These are phyloP conservation scores for Vitis rotundifolia DNA, from an alignment of 164 flowering plant genomes.

Conservation along the genomic window DNA sequence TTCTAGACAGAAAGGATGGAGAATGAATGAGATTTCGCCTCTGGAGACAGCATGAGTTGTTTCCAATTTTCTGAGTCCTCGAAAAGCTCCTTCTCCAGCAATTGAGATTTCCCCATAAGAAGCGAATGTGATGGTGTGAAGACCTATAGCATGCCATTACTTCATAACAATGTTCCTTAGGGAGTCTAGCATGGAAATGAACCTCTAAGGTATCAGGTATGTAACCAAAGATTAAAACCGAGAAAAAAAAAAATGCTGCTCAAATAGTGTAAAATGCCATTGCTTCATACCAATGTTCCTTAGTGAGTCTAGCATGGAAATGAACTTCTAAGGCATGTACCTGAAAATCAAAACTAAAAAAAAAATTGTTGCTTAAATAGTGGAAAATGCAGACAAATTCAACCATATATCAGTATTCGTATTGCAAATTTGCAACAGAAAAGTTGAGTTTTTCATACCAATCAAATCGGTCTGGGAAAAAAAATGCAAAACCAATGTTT, in stretches of 20 bases:
- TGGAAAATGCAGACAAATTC: too few relatives aligned
- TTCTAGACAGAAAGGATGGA: constrained; percentile 12
- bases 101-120: constrained; percentile 30
- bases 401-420: too few relatives aligned
- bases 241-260: too few relatives aligned
- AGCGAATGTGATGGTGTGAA: constrained; percentile 14
- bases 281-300: not conserved
- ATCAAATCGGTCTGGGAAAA: too few relatives aligned
- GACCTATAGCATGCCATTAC: constrained; percentile 35
- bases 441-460: too few relatives aligned
- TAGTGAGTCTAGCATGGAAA: not conserved
- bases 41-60: not conserved
- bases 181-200: not conserved
- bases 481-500: too few relatives aligned
- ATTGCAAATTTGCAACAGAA: too few relatives aligned
- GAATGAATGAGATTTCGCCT: constrained; percentile 9
- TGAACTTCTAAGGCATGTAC: not conserved
- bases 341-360: too few relatives aligned
- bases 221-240: too few relatives aligned
- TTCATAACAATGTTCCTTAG: not conserved
- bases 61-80: constrained; percentile 17
- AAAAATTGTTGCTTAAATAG: too few relatives aligned
- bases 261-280: constrained; percentile 9
- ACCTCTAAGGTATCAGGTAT: not conserved
- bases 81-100: constrained; percentile 17